Evolutionary conservation across 345 rosid species (phyloP).

Genomic region (Physaria fendleri): DNA sequence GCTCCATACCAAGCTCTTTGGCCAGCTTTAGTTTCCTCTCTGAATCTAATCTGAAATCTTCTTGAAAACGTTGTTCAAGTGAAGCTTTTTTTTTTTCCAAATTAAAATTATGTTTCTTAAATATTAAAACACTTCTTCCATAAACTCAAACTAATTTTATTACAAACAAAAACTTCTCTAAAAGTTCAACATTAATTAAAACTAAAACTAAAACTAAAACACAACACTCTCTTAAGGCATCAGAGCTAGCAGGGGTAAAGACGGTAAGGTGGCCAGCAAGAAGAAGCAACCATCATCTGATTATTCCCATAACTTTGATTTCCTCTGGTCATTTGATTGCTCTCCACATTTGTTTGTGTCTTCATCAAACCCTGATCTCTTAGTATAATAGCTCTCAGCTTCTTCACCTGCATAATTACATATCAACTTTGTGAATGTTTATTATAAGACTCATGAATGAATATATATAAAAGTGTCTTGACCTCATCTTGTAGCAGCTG

Average conservation of each 20-base stretch:
- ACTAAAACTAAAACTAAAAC: no score
- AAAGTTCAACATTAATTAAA: no score
- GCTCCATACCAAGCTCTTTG: conserved; percentile 67
- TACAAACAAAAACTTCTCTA: no score
- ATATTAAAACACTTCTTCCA: no score
- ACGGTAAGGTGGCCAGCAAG: not conserved
- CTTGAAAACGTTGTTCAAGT: conserved; percentile 64
- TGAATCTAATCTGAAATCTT: conserved; percentile 66
- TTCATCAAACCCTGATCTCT: not conserved
- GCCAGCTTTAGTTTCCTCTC: conserved; percentile 66
- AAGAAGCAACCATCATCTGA: not conserved
- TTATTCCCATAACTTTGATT: not conserved
- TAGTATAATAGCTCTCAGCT: not conserved
- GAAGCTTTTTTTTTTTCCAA: no score
- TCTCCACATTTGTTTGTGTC: no score
- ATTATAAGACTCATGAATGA: not conserved
- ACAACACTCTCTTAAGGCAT: no score
- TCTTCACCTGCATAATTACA: conserved; percentile 14
- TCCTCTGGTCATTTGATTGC: not conserved
- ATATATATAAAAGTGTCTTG: no score
- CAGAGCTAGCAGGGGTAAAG: not conserved
- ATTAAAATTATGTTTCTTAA: no score
- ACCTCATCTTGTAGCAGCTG: conserved; percentile 71
- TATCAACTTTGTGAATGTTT: not conserved
- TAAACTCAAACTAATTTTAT: no score